These are phyloP conservation scores for Suillus ampliporus DNA, from an alignment of 768 basidiomycete species.

Conservation along the genomic window DNA sequence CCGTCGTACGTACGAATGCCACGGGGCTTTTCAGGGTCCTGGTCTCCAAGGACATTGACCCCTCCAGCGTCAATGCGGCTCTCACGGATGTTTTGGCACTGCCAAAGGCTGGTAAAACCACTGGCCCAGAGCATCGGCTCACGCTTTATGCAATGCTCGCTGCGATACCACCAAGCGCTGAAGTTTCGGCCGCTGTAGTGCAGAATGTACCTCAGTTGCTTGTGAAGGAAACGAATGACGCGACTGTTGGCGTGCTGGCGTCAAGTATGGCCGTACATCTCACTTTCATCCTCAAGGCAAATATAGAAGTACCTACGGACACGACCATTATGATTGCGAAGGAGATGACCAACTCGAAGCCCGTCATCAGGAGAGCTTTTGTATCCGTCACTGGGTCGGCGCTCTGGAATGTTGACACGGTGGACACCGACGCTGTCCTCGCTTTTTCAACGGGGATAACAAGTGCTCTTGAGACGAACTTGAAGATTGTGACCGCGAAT, in stretches of 20 bases:
- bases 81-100: constrained; percentile 73
- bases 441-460: constrained; percentile 60
- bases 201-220: constrained; percentile 50
- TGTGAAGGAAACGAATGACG: constrained; percentile 82
- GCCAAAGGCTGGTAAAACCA: constrained; percentile 83
- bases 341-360: constrained; percentile 75
- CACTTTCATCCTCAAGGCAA: constrained; percentile 50
- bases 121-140: constrained; percentile 85
- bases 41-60: constrained; percentile 36
- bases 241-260: constrained; percentile 58
- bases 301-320: constrained; percentile 50
- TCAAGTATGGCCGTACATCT: constrained; percentile 66
- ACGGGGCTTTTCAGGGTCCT: constrained; percentile 61
- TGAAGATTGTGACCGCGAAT: constrained; percentile 70
- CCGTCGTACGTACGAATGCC: constrained; percentile 60
- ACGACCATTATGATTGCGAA: constrained; percentile 59
- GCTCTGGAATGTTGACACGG: constrained; percentile 52
- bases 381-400: constrained; percentile 65
- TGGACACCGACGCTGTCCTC: constrained; percentile 47
- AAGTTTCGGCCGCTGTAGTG: constrained; percentile 51
- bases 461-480: constrained; percentile 67
- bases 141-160: constrained; percentile 82
- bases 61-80: constrained; percentile 49
- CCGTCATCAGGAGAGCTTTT: constrained; percentile 62
- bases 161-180: constrained; percentile 51